A percentile compares a stretch with the other conserved stretches of the same genome.
Evolutionary conservation across 2,329 filamentous ascomycete genomes (phyloP).

Genomic region (Rugonectria rugulosa): DNA sequence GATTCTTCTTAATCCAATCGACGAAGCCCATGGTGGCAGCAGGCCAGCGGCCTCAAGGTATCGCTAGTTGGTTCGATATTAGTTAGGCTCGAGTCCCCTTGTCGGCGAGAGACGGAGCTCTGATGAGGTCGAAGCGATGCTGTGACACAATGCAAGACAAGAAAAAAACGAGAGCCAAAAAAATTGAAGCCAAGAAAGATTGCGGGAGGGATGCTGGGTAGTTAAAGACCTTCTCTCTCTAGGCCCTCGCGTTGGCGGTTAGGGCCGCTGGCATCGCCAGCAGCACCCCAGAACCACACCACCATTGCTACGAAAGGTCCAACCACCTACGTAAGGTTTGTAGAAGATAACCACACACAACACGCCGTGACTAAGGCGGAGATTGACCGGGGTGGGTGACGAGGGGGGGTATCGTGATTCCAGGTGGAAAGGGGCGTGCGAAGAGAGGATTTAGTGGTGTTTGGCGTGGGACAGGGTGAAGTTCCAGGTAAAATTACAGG

Average conservation of each 20-base stretch:
- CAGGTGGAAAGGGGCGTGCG: neutral
- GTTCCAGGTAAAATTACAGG: conserved; percentile 36
- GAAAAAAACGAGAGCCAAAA: neutral
- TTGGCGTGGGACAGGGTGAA: conserved; percentile 23
- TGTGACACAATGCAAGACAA: neutral
- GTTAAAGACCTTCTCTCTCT: conserved; percentile 15
- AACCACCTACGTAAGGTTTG: too few relatives aligned
- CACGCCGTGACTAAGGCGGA: too few relatives aligned
- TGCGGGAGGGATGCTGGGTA: conserved; percentile 7
- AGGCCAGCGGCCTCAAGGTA: conserved; percentile 13
- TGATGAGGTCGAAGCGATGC: neutral
- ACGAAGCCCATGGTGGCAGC: conserved; percentile 48
- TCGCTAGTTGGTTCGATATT: conserved; percentile 8
- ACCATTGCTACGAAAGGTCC: conserved; percentile 14
- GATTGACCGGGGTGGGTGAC: too few relatives aligned
- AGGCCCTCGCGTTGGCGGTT: conserved; percentile 17
- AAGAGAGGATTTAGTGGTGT: neutral
- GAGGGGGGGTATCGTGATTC: conserved; percentile 1
- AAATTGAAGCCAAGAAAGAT: neutral
- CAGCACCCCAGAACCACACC: conserved; percentile 15
- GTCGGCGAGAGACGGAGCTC: neutral
- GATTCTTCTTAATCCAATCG: conserved; percentile 47
- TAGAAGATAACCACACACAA: too few relatives aligned
- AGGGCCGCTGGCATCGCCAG: conserved; percentile 12
- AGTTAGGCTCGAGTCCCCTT: conserved; percentile 2